phyloP scores from a whole-genome alignment of 75 land plant genomes.

The Sequoiadendron giganteum region DNA sequence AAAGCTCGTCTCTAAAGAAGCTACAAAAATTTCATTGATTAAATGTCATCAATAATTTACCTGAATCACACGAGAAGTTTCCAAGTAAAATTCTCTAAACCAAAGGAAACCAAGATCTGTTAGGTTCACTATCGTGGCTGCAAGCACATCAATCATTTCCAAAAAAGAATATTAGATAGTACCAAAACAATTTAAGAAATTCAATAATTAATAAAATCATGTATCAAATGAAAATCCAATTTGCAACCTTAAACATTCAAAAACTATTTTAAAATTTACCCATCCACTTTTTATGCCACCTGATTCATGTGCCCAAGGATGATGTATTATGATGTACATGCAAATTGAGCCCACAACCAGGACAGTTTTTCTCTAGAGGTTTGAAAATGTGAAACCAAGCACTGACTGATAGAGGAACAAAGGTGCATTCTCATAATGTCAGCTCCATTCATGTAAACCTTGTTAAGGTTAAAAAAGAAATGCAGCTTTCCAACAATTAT shows the following conservation, averaged over 20 bases:
- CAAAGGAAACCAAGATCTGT: constrained; percentile 97
- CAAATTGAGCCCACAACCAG: not conserved
- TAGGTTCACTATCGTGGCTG: constrained; percentile 85
- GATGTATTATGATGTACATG: not conserved
- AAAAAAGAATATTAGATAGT: not conserved
- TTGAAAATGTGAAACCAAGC: not conserved
- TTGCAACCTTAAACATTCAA: not conserved
- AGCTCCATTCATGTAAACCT: no score
- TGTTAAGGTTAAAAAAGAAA: no score
- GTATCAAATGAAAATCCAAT: not conserved
- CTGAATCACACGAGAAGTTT: constrained; percentile 99
- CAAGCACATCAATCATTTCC: constrained; percentile 10
- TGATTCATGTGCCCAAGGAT: not conserved
- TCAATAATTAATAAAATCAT: not conserved
- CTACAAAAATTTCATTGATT: not conserved
- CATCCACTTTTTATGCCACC: not conserved
- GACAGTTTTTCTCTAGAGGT: not conserved
- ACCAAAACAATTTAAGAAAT: not conserved
- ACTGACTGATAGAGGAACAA: no score
- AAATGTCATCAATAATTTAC: constrained; percentile 30
- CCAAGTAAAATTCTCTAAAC: constrained; percentile 98
- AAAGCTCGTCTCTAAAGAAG: not conserved
- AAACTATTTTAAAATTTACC: not conserved
- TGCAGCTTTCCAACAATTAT: no score
- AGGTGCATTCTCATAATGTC: no score